Evolutionary conservation across 148 eudicot species (phyloP).

Genomic region (Silene conica): DNA sequence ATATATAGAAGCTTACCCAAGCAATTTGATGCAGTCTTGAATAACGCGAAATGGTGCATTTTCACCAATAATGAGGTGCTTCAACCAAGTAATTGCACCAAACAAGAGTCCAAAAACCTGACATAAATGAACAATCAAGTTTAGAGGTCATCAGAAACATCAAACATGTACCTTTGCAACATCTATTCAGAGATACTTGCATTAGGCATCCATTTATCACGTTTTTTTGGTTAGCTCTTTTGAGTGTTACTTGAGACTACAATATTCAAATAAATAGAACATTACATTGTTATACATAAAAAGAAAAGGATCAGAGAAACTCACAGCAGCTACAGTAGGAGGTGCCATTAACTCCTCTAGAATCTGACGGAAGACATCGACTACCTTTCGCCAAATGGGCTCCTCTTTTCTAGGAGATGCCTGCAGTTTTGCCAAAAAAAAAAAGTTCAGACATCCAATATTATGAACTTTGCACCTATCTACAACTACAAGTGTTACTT

Average conservation of each 20-base stretch:
- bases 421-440: slow-evolving; percentile 19
- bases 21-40: slow-evolving; percentile 59
- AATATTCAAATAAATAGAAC: not conserved
- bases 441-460: not conserved
- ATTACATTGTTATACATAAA: not conserved
- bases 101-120: slow-evolving; percentile 58
- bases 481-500: not conserved
- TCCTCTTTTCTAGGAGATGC: slow-evolving; percentile 21
- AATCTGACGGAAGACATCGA: slow-evolving; percentile 38
- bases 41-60: slow-evolving; percentile 73
- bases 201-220: not conserved
- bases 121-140: not conserved
- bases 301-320: slow-evolving; percentile 22
- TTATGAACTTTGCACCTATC: not conserved
- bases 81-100: slow-evolving; percentile 63
- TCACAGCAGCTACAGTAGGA: slow-evolving; percentile 83
- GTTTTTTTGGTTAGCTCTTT: no score
- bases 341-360: slow-evolving; percentile 67
- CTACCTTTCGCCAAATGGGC: slow-evolving; percentile 30
- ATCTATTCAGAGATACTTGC: not conserved
- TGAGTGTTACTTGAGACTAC: not conserved
- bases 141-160: not conserved
- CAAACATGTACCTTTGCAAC: not conserved
- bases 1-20: slow-evolving; percentile 51
- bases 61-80: slow-evolving; percentile 60